phyloP scores from a whole-genome alignment of 2,329 filamentous ascomycete genomes.

The Pseudopyricularia cyperi region DNA sequence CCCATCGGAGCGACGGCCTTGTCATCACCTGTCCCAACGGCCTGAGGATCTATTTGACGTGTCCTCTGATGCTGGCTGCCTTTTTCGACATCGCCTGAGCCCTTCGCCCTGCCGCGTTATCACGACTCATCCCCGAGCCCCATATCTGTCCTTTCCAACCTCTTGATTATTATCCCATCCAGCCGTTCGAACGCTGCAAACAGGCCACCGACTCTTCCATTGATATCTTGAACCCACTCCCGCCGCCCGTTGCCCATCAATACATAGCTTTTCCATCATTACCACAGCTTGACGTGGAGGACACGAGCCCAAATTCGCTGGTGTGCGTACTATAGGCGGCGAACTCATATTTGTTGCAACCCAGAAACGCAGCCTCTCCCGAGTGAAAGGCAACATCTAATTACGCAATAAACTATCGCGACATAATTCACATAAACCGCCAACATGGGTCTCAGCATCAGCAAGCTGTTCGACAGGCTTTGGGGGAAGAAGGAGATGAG shows the following conservation, averaged over 20 bases:
- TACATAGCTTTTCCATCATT: too few species aligned
- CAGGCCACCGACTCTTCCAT: background rate
- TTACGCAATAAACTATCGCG: background rate
- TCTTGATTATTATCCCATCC: background rate
- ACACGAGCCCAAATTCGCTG: background rate
- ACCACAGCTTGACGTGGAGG: background rate
- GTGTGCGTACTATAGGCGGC: background rate
- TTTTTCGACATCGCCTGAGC: background rate
- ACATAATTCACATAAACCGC: conserved; percentile 26
- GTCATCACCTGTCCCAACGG: background rate
- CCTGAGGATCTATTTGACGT: background rate
- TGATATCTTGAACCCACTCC: background rate
- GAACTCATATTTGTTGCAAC: background rate
- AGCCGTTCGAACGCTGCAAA: background rate
- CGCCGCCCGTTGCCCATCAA: too few species aligned
- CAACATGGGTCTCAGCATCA: conserved; percentile 97
- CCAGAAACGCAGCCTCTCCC: background rate
- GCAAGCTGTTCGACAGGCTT: conserved; percentile 89
- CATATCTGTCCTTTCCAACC: conserved; percentile 2
- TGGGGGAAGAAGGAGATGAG: conserved; percentile 99
- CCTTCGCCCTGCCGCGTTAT: background rate
- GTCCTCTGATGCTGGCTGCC: background rate
- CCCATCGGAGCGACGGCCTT: background rate
- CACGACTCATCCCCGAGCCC: background rate
- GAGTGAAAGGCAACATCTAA: background rate